Evolutionary conservation across 2,329 filamentous ascomycete genomes (phyloP), one percentile per base, ranked within the genome.

Genomic region (Fusarium beomiforme): DNA sequence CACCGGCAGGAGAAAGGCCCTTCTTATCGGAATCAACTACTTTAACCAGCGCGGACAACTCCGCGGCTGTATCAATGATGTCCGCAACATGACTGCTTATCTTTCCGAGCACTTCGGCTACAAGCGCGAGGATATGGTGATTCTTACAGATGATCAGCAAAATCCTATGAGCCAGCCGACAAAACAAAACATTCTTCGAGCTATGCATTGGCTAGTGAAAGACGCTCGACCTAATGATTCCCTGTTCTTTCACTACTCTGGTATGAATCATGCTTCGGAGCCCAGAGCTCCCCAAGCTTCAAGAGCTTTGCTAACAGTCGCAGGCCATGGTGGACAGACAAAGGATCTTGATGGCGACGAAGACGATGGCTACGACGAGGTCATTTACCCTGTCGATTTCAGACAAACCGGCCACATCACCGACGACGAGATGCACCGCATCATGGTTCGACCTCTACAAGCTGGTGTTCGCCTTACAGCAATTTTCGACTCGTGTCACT

Each of bases 131-230:
- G 95, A 98, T 78, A 98, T 98, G 95, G 95, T 98, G 23, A 91
- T 96, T 69, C 87, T 98, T 79, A 98, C 95, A 41, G 95, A 98
- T 79, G 95, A 98, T 79, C 95, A 98, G 83, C 94, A 97, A 80
- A 97, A 97, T 76, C 93, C 94, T 29, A 97, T 98, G 93, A 97
- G 94, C 82, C 94, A 97, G 83, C 95, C 95, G 12, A 97, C 94
- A 8, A 98, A 98, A 81, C 92, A 93, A 74, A 98, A 98, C 79
- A 97, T 98, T 60, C 82, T 98, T 39, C 89, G 95, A 57, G 95
- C 95, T 33, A 98, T 98, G 95, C 95, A 98, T 80, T 98, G 95
- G 95, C 85, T 98, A 23, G 94, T 98, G 63, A 97, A 97, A 83
- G 95, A 97, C 78, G 95, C 95, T 8, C 89, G 89, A 63, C 93